phyloP scores from a whole-genome alignment of 768 basidiomycete species.

The Naganishia friedmannii region DNA sequence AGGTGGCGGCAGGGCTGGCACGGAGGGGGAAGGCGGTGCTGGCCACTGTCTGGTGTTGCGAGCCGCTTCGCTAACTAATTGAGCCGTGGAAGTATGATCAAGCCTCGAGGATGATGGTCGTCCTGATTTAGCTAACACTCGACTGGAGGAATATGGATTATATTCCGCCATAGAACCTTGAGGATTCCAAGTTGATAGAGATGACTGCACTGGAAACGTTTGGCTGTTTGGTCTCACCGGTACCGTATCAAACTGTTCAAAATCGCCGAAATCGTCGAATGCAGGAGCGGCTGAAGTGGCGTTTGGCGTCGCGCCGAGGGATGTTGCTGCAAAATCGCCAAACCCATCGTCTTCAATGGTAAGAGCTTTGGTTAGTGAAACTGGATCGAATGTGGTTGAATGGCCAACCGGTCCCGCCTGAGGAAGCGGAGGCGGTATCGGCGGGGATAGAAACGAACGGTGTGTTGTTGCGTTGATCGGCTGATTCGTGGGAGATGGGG shows the following conservation, averaged over 20 bases:
- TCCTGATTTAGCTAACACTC: background rate
- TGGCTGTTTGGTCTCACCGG: constrained; percentile 37
- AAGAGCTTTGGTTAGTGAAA: constrained; percentile 35
- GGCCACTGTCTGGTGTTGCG: constrained; percentile 23
- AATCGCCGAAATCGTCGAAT: constrained; percentile 53
- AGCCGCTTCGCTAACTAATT: constrained; percentile 23
- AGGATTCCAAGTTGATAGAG: background rate
- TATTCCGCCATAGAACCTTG: too few species aligned
- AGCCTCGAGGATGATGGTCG: background rate
- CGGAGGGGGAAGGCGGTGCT: constrained; percentile 25
- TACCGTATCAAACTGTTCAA: constrained; percentile 42
- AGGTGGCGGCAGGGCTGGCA: constrained; percentile 20
- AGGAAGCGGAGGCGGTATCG: background rate
- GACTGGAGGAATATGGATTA: background rate
- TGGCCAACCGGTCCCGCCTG: background rate
- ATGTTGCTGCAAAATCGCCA: constrained; percentile 45
- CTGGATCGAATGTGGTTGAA: background rate
- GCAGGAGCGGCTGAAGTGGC: constrained; percentile 1
- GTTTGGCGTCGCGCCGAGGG: constrained; percentile 36
- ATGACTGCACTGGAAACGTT: background rate
- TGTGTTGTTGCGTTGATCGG: background rate
- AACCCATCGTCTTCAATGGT: constrained; percentile 40
- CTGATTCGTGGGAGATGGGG: background rate
- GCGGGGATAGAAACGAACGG: constrained; percentile 18
- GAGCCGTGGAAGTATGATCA: constrained; percentile 7